These are phyloP conservation scores for Podila minutissima DNA, from an alignment of 192 early-diverging fungal species.

Conservation along the genomic window DNA sequence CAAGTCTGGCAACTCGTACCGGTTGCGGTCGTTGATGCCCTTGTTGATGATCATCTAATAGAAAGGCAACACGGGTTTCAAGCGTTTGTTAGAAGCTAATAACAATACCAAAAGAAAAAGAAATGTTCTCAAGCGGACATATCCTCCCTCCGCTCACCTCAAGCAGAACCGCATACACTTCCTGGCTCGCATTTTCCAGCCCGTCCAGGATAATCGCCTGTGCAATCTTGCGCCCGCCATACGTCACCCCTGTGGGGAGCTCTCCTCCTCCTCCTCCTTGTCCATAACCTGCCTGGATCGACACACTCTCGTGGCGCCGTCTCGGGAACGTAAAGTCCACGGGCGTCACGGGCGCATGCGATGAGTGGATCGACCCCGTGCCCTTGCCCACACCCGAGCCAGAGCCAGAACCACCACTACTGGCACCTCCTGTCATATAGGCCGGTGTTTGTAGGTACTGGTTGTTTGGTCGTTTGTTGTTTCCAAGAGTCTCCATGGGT, in stretches of 20 bases:
- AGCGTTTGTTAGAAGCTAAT: neutral
- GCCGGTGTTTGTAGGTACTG: slow-evolving; percentile 7
- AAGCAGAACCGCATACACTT: slow-evolving; percentile 38
- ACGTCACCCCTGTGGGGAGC: slow-evolving; percentile 29
- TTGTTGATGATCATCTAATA: slow-evolving; percentile 51
- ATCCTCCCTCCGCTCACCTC: slow-evolving; percentile 31
- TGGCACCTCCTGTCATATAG: neutral
- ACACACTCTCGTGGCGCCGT: slow-evolving; percentile 45
- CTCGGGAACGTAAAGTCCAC: slow-evolving; percentile 51
- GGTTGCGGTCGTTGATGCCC: slow-evolving; percentile 42
- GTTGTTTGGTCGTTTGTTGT: slow-evolving; percentile 4
- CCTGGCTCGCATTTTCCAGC: slow-evolving; percentile 46
- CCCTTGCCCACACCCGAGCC: neutral
- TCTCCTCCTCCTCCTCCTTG: slow-evolving; percentile 17
- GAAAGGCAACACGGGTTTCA: neutral
- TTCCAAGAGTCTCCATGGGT: neutral
- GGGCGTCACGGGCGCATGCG: slow-evolving; percentile 34
- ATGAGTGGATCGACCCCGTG: neutral
- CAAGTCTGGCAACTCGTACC: slow-evolving; percentile 44
- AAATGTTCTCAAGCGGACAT: neutral
- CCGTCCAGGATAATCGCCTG: slow-evolving; percentile 56
- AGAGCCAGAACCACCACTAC: neutral
- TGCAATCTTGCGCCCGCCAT: slow-evolving; percentile 30
- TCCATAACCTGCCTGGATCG: slow-evolving; percentile 12
- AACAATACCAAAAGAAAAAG: no score